These are phyloP conservation scores for Catharanthus roseus DNA, from an alignment of 257 asterid species.

Conservation along the genomic window DNA sequence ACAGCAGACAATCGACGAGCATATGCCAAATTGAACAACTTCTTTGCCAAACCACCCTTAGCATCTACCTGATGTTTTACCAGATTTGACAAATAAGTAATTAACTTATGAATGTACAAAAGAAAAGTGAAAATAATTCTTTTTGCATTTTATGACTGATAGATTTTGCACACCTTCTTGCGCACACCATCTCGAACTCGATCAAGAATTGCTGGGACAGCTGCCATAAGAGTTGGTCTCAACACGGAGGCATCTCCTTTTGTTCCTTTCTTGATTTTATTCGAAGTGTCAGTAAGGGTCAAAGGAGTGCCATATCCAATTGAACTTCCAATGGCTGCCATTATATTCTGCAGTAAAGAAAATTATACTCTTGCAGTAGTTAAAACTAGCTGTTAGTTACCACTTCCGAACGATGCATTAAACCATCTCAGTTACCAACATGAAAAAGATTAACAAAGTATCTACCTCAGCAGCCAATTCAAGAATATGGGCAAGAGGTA, in stretches of 20 bases:
- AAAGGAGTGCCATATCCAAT: conserved; percentile 97
- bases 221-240: conserved; percentile 83
- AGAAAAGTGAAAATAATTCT: not conserved
- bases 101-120: conserved; percentile 5
- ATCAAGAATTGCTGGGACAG: conserved; percentile 97
- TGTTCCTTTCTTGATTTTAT: conserved; percentile 88
- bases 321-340: conserved; percentile 78
- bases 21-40: conserved; percentile 80
- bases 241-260: conserved; percentile 85
- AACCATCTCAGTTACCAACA: not conserved
- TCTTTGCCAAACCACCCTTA: conserved; percentile 79
- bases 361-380: not conserved
- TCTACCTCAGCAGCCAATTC: conserved; percentile 97
- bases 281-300: conserved; percentile 94
- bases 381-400: not conserved
- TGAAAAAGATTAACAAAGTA: not conserved
- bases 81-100: conserved; percentile 10
- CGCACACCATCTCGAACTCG: conserved; percentile 98
- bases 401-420: conserved; percentile 5
- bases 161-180: conserved; percentile 55
- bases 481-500: conserved; percentile 96
- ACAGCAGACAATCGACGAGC: conserved; percentile 73
- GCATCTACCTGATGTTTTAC: conserved; percentile 66
- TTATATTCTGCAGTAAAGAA: conserved; percentile 48
- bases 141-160: not conserved